Conservation (phyloP, 2,329 filamentous ascomycete species). For the Xylariaceae sp. region DNA sequence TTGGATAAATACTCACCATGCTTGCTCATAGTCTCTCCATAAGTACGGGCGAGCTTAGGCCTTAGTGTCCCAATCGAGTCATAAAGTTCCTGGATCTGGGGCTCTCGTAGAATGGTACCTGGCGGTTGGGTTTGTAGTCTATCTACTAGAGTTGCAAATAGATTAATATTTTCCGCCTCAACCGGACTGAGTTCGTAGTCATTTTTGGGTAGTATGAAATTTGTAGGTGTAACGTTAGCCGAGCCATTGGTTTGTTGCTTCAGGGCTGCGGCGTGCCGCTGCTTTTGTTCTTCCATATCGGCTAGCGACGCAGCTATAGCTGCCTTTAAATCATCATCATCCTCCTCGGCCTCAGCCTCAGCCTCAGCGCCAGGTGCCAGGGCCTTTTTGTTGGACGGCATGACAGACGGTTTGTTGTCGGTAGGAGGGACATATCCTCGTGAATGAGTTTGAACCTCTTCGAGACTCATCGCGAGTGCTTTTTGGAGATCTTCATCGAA, state of each 20-base stretch:
- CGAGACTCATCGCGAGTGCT: slow-evolving; percentile 92
- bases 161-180: slow-evolving; percentile 94
- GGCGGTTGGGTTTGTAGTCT: slow-evolving; percentile 90
- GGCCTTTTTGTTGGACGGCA: slow-evolving; percentile 33
- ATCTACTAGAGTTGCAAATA: slow-evolving; percentile 91
- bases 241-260: slow-evolving; percentile 67
- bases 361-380: slow-evolving; percentile 56
- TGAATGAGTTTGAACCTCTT: slow-evolving; percentile 75
- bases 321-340: slow-evolving; percentile 86
- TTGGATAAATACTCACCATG: slow-evolving; percentile 58
- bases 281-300: slow-evolving; percentile 98
- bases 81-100: slow-evolving; percentile 96
- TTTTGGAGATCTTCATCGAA: slow-evolving; percentile 94
- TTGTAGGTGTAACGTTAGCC: slow-evolving; percentile 43
- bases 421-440: slow-evolving; percentile 65
- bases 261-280: slow-evolving; percentile 75
- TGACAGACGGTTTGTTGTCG: slow-evolving; percentile 32
- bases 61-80: slow-evolving; percentile 91
- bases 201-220: slow-evolving; percentile 67
- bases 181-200: slow-evolving; percentile 91
- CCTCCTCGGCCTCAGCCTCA: slow-evolving; percentile 87
- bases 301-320: slow-evolving; percentile 91
- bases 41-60: slow-evolving; percentile 89
- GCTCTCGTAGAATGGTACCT: slow-evolving; percentile 91
- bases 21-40: slow-evolving; percentile 99